Evolutionary conservation across 306 rosid genomes (phyloP).

Genomic region (Fragaria nilgerrensis): DNA sequence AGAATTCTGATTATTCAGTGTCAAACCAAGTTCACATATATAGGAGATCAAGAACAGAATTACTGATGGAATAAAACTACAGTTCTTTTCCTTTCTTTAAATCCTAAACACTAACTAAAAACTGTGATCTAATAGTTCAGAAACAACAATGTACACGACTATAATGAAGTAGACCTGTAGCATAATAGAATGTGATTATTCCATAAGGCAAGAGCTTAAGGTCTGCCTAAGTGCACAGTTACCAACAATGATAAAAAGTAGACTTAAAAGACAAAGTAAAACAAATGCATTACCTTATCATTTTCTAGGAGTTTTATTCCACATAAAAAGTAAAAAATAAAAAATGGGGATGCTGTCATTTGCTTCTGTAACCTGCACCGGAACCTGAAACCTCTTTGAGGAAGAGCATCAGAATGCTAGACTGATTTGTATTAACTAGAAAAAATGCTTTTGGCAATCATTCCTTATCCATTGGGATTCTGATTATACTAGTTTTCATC

Average conservation of each 20-base stretch:
- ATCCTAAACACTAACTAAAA: neutral
- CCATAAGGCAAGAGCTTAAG: neutral
- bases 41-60: neutral
- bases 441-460: slow-evolving; percentile 1
- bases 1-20: neutral
- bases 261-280: neutral
- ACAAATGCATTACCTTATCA: slow-evolving; percentile 2
- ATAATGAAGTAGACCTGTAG: neutral
- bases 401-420: neutral
- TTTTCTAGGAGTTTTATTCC: neutral
- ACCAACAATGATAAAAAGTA: neutral
- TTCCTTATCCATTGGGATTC: slow-evolving; percentile 1
- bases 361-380: neutral
- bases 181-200: neutral
- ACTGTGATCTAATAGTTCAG: neutral
- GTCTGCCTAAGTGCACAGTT: neutral
- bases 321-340: neutral
- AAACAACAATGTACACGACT: neutral
- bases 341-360: neutral
- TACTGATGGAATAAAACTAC: neutral
- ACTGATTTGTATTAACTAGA: neutral
- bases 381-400: neutral
- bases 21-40: neutral
- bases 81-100: neutral
- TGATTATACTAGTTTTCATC: neutral